phyloP scores from a whole-genome alignment of 2,329 filamentous ascomycete species.

The Hypoxylon sp. region DNA sequence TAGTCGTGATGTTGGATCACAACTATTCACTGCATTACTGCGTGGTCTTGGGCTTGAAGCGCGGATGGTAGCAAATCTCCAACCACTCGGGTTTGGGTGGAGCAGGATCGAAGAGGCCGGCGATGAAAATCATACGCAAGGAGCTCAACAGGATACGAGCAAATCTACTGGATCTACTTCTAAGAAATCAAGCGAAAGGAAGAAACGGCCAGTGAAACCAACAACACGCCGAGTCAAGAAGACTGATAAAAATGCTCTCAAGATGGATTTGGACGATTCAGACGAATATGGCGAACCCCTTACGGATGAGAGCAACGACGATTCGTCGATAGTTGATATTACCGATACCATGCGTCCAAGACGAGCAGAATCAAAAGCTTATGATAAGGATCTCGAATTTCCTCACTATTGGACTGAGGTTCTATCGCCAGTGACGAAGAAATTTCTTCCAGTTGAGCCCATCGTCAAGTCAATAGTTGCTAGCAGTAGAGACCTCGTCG shows the following conservation, averaged over 20 bases:
- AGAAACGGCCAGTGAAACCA: conserved; percentile 42
- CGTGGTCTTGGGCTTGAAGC: conserved; percentile 86
- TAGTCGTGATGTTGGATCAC: conserved; percentile 88
- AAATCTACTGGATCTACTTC: conserved; percentile 42
- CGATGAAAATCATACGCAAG: conserved; percentile 59
- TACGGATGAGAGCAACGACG: conserved; percentile 70
- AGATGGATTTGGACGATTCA: conserved; percentile 59
- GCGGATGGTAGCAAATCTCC: conserved; percentile 86
- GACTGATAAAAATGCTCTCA: conserved; percentile 48
- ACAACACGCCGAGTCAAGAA: conserved; percentile 47
- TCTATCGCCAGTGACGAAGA: conserved; percentile 84
- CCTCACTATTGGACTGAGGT: conserved; percentile 96
- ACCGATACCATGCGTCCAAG: conserved; percentile 62
- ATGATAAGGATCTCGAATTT: conserved; percentile 83
- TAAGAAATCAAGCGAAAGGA: conserved; percentile 59
- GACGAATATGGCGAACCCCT: conserved; percentile 65
- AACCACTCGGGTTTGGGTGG: conserved; percentile 92
- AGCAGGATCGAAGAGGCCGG: conserved; percentile 87
- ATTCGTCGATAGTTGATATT: conserved; percentile 73
- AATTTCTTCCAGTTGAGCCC: conserved; percentile 84
- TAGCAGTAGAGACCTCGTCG: conserved; percentile 78
- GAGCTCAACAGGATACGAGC: conserved; percentile 35
- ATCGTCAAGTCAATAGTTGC: conserved; percentile 78
- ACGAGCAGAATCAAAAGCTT: conserved; percentile 63
- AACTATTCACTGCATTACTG: conserved; percentile 89